Conservation (phyloP, 345 rosid genomes). For the Eucalyptus guilfoylei region DNA sequence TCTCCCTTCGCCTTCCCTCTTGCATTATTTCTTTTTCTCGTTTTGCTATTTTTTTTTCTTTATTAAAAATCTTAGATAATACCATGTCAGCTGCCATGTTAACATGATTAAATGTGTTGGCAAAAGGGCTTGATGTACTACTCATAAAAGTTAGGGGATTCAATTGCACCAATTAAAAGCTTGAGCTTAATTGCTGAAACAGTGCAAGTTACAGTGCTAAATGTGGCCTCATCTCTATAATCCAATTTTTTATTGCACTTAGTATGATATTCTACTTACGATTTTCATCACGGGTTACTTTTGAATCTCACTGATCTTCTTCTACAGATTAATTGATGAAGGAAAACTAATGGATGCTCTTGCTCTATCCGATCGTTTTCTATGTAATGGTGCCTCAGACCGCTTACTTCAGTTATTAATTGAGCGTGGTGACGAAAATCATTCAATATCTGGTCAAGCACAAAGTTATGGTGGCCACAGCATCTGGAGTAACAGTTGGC, state of each 20-base stretch:
- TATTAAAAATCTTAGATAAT: not conserved
- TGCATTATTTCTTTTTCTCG: not conserved
- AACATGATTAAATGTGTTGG: not conserved
- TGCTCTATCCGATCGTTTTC: constrained; percentile 94
- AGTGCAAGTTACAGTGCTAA: not conserved
- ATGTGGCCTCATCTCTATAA: not conserved
- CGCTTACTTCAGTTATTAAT: constrained; percentile 75
- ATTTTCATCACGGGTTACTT: not conserved
- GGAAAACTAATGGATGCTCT: constrained; percentile 93
- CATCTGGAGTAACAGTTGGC: constrained; percentile 84
- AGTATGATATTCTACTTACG: not conserved
- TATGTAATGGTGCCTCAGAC: constrained; percentile 88
- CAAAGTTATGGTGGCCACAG: constrained; percentile 49
- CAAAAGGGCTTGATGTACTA: not conserved
- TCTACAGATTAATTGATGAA: constrained; percentile 65
- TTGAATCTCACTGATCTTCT: not conserved
- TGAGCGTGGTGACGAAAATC: constrained; percentile 59
- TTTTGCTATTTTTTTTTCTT: not conserved
- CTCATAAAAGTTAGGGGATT: not conserved
- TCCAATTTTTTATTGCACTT: not conserved
- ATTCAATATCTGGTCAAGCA: constrained; percentile 29
- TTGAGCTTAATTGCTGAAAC: not conserved
- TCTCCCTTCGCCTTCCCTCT: not conserved
- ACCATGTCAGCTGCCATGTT: not conserved
- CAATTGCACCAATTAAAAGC: not conserved